A percentile compares a stretch with the other conserved stretches of the same genome.
These are phyloP conservation scores for Prunus salicina DNA, from an alignment of 306 rosid species.

Conservation along the genomic window DNA sequence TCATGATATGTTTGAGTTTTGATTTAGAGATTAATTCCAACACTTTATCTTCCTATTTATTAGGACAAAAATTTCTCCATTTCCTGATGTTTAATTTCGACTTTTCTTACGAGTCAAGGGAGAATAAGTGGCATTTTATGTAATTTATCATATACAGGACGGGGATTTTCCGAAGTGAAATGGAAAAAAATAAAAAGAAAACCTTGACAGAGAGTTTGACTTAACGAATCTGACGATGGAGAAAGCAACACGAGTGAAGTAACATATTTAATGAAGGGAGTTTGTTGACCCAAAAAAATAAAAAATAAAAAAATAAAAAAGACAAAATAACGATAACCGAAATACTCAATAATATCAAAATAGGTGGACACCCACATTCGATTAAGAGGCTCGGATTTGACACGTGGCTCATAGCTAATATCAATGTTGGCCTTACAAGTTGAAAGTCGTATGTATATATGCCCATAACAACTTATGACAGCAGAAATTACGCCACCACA, in stretches of 20 bases:
- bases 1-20: too few relatives aligned
- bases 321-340: too few relatives aligned
- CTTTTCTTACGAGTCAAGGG: background rate
- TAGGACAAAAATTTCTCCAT: background rate
- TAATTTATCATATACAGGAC: background rate
- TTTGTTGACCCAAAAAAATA: too few relatives aligned
- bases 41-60: too few relatives aligned
- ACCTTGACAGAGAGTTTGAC: background rate
- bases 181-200: background rate
- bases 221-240: background rate
- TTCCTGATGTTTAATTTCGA: background rate
- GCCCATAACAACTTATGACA: too few relatives aligned
- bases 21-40: too few relatives aligned
- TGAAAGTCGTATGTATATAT: too few relatives aligned
- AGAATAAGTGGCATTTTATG: background rate
- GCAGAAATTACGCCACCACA: background rate
- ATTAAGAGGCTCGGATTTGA: background rate
- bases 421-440: background rate
- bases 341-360: too few relatives aligned
- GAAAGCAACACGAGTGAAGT: background rate
- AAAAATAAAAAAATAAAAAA: too few relatives aligned
- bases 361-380: too few relatives aligned
- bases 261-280: too few relatives aligned
- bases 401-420: background rate
- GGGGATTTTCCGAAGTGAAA: background rate